Percentiles rank a stretch among this genome's conserved stretches.
These are phyloP conservation scores for Gracilariopsis chorda DNA, from an alignment of 23 red algal genomes.

Conservation along the genomic window DNA sequence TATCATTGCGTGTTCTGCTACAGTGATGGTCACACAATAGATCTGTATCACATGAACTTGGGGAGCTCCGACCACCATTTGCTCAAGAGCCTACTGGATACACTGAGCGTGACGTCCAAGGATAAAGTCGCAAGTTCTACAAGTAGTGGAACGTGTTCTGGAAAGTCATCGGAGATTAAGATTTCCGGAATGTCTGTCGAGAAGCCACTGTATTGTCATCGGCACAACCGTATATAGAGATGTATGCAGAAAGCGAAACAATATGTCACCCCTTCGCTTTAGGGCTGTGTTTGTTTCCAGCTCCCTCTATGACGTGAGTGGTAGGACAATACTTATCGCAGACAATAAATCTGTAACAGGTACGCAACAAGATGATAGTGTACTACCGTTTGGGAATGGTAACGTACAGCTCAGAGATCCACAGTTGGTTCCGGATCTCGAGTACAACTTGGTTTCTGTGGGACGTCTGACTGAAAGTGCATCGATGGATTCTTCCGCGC, in stretches of 20 bases:
- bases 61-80: no score
- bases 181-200: background rate
- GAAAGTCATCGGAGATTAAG: background rate
- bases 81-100: background rate
- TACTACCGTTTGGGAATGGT: conserved; percentile 9
- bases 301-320: background rate
- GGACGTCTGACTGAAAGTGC: conserved; percentile 16
- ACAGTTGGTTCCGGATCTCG: background rate
- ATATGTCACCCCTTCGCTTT: background rate
- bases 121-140: background rate
- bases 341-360: conserved; percentile 9
- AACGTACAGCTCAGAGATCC: conserved; percentile 13
- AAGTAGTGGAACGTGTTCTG: background rate
- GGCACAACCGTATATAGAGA: background rate
- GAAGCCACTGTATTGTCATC: background rate
- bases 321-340: background rate
- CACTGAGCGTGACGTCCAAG: background rate
- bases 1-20: no score
- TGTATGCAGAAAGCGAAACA: conserved; percentile 5
- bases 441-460: conserved; percentile 20
- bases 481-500: no score
- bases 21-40: no score
- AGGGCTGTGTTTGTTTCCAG: background rate
- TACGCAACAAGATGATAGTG: background rate
- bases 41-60: no score